A percentile compares a stretch with the other conserved stretches of the same genome.
These are phyloP conservation scores for Arthrobotrys musiformis DNA, from an alignment of 2,329 filamentous ascomycete species.

Conservation along the genomic window DNA sequence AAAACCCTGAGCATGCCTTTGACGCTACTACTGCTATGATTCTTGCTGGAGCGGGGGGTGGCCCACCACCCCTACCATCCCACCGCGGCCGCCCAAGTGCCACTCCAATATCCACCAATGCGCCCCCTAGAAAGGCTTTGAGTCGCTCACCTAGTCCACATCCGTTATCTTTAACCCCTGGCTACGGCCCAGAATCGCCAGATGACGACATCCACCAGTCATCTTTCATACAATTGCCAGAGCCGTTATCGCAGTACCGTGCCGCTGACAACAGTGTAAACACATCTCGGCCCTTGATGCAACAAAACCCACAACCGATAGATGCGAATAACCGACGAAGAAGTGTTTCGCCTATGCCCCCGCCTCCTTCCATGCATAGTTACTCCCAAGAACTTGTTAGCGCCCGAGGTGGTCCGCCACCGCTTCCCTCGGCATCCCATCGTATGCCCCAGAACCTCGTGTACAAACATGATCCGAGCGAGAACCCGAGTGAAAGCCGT, in stretches of 20 bases:
- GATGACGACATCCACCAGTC: conserved; percentile 18
- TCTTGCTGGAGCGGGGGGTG: conserved; percentile 40
- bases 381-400: conserved; percentile 48
- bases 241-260: conserved; percentile 31
- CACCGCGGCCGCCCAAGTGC: conserved; percentile 31
- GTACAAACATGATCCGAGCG: conserved; percentile 52
- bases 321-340: conserved; percentile 38
- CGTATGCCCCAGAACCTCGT: conserved; percentile 52
- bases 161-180: conserved; percentile 36
- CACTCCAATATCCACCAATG: conserved; percentile 44
- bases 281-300: conserved; percentile 31
- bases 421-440: conserved; percentile 42
- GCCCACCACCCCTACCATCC: conserved; percentile 32
- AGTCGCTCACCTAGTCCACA: conserved; percentile 51
- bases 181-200: conserved; percentile 46
- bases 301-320: conserved; percentile 43
- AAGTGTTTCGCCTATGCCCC: conserved; percentile 44
- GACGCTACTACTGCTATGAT: conserved; percentile 47
- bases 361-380: conserved; percentile 34
- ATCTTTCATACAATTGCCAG: conserved; percentile 22
- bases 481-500: conserved; percentile 50
- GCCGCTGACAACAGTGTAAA: conserved; percentile 31
- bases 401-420: conserved; percentile 28
- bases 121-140: conserved; percentile 6
- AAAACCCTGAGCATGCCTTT: conserved; percentile 47